Evolutionary conservation across 2,329 filamentous ascomycete species (phyloP).

Genomic region (Eutypella sp.): DNA sequence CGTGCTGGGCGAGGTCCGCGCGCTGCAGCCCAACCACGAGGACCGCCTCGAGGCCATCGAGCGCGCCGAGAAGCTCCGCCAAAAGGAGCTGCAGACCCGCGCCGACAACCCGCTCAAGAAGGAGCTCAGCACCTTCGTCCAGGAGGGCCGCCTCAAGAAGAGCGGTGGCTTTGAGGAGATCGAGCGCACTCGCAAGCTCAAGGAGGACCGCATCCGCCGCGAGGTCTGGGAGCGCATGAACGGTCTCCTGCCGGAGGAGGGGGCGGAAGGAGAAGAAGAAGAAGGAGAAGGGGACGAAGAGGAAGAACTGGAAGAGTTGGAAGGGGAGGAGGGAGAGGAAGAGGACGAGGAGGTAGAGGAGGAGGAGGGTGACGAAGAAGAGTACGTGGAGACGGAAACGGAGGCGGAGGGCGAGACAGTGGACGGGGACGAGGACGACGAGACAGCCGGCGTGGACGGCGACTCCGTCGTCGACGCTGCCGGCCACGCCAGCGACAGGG

Average conservation of each 20-base stretch:
- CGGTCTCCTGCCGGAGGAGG: constrained; percentile 43
- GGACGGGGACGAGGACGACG: no score
- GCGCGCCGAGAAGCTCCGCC: constrained; percentile 85
- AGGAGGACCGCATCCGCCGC: constrained; percentile 79
- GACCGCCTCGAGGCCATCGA: constrained; percentile 91
- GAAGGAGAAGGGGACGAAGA: constrained; percentile 10
- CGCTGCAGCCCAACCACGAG: constrained; percentile 91
- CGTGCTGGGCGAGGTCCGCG: constrained; percentile 87
- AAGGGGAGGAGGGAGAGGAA: background rate
- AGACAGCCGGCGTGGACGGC: no score
- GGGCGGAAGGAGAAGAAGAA: constrained; percentile 34
- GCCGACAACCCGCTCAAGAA: constrained; percentile 73
- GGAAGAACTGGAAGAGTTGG: constrained; percentile 6
- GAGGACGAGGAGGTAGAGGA: background rate
- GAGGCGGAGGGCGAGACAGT: no score
- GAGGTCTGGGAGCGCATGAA: constrained; percentile 71
- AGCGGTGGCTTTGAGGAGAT: constrained; percentile 92
- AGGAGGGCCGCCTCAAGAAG: constrained; percentile 91
- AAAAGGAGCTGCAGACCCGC: constrained; percentile 79
- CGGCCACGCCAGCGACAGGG: no score
- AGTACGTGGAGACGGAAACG: no score
- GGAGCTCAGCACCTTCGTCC: constrained; percentile 79
- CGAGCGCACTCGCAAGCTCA: constrained; percentile 75
- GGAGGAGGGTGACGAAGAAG: no score
- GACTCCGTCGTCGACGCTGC: no score